Evolutionary conservation across 129 eudicot genomes (phyloP).

Genomic region (Kitagawia praeruptora): DNA sequence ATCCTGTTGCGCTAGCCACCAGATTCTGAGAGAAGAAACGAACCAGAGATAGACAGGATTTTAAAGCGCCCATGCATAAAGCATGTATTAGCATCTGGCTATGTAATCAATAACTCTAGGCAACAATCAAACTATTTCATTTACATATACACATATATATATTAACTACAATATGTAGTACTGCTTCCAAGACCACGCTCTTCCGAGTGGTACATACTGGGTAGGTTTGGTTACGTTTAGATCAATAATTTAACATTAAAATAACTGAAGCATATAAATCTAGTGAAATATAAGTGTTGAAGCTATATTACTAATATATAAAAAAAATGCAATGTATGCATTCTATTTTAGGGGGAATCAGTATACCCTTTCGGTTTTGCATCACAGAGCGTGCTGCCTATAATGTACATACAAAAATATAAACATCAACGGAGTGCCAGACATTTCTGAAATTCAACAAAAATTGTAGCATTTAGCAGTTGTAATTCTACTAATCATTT

Average conservation of each 20-base stretch:
- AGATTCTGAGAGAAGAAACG: conserved; percentile 37
- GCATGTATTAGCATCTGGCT: not conserved
- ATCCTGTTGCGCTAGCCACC: conserved; percentile 37
- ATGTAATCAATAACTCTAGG: not conserved
- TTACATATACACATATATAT: not conserved
- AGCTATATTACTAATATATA: not conserved
- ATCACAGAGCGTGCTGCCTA: not conserved
- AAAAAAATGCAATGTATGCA: not conserved
- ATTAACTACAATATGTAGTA: not conserved
- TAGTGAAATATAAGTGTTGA: not conserved
- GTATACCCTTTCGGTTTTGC: not conserved
- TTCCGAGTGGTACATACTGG: not conserved
- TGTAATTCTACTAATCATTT: not conserved
- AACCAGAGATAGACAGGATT: conserved; percentile 47
- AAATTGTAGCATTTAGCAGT: not conserved
- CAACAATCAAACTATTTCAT: not conserved
- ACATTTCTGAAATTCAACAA: not conserved
- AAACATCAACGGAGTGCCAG: not conserved
- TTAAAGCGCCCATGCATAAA: conserved; percentile 51
- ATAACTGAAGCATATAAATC: not conserved
- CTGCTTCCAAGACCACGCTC: not conserved
- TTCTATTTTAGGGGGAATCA: not conserved
- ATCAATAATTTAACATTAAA: not conserved
- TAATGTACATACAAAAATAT: not conserved
- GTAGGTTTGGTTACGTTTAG: not conserved